Evolutionary conservation across 192 early-diverging fungal species (phyloP).

Genomic region (Glomus cerebriforme): DNA sequence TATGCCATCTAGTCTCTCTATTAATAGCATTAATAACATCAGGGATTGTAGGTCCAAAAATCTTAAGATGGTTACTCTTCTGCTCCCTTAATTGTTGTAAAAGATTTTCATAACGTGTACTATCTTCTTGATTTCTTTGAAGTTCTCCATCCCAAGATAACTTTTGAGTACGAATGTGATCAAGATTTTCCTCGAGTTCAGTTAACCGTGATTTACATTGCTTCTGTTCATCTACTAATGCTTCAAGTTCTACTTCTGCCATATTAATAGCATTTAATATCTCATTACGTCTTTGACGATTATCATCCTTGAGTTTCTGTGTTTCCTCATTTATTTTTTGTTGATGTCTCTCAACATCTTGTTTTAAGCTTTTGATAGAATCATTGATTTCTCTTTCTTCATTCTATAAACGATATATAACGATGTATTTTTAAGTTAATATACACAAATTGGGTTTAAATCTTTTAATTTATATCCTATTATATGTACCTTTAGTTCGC

Average conservation of each 20-base stretch:
- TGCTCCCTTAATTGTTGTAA: slow-evolving; percentile 59
- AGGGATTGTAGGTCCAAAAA: slow-evolving; percentile 70
- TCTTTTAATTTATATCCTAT: neutral
- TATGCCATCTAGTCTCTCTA: slow-evolving; percentile 41
- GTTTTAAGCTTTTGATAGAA: slow-evolving; percentile 40
- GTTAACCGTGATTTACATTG: slow-evolving; percentile 12
- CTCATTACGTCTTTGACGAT: slow-evolving; percentile 38
- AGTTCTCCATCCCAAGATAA: slow-evolving; percentile 5
- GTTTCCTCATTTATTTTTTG: slow-evolving; percentile 55
- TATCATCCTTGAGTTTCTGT: slow-evolving; percentile 35
- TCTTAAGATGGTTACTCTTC: slow-evolving; percentile 65
- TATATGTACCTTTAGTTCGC: slow-evolving; percentile 32
- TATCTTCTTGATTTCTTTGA: slow-evolving; percentile 32
- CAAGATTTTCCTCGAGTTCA: slow-evolving; percentile 10
- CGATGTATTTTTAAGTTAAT: neutral
- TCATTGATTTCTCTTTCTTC: slow-evolving; percentile 50
- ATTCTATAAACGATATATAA: neutral
- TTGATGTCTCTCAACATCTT: slow-evolving; percentile 45
- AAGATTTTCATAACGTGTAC: slow-evolving; percentile 15
- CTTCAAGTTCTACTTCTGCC: slow-evolving; percentile 42
- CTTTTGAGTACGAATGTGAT: slow-evolving; percentile 11
- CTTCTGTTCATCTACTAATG: slow-evolving; percentile 36
- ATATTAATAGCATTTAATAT: slow-evolving; percentile 44
- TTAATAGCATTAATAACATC: slow-evolving; percentile 60
- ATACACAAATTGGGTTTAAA: slow-evolving; percentile 19